A percentile compares a stretch with the other conserved stretches of the same genome.
Evolutionary conservation across 805 yeast genomes (phyloP).

Genomic region (Cephaloascus albidus): DNA sequence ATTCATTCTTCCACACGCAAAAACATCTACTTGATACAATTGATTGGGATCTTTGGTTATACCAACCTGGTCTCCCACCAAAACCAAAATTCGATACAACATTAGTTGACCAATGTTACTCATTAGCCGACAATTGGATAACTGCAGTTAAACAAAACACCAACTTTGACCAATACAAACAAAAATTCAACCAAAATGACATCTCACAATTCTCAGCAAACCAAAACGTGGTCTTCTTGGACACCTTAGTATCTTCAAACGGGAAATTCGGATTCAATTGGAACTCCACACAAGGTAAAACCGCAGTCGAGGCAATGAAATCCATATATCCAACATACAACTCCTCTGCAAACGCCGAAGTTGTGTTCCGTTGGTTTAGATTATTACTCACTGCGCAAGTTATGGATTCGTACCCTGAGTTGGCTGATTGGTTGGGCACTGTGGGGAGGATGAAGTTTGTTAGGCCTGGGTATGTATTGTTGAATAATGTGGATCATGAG

Average conservation of each 20-base stretch:
- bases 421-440: constrained; percentile 82
- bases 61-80: constrained; percentile 81
- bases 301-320: constrained; percentile 16
- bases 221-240: constrained; percentile 75
- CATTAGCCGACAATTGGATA: constrained; percentile 61
- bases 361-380: constrained; percentile 67
- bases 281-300: constrained; percentile 17
- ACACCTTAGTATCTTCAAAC: constrained; percentile 45
- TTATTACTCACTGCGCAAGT: constrained; percentile 51
- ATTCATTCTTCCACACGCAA: constrained; percentile 46
- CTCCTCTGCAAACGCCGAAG: constrained; percentile 66
- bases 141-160: constrained; percentile 18
- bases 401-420: constrained; percentile 30
- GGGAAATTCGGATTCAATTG: constrained; percentile 32
- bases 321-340: constrained; percentile 28
- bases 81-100: constrained; percentile 74
- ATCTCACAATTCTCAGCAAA: constrained; percentile 55
- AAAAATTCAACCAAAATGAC: constrained; percentile 36
- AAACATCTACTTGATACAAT: constrained; percentile 49
- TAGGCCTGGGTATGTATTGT: constrained; percentile 70
- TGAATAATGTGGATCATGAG: constrained; percentile 53
- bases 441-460: constrained; percentile 95
- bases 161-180: constrained; percentile 8
- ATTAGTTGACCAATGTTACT: constrained; percentile 64
- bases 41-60: constrained; percentile 85